These are phyloP conservation scores for Cladosporium sp. DNA, from an alignment of 2,329 filamentous ascomycete genomes.

Conservation along the genomic window DNA sequence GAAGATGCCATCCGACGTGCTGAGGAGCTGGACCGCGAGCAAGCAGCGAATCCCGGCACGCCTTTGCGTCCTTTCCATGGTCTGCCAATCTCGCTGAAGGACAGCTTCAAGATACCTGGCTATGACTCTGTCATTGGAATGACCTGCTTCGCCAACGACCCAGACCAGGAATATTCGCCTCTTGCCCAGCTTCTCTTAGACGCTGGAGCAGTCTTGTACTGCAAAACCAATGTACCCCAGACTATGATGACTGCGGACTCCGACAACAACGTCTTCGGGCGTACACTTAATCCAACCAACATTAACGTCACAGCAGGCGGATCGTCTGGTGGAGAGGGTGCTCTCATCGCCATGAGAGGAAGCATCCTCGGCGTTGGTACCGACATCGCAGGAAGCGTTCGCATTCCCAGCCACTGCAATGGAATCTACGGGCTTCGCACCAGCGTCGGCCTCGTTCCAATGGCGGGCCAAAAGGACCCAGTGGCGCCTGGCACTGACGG, in stretches of 20 bases:
- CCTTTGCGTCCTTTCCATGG: slow-evolving; percentile 42
- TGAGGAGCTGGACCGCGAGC: slow-evolving; percentile 32
- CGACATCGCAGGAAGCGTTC: slow-evolving; percentile 48
- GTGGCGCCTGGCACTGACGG: slow-evolving; percentile 41
- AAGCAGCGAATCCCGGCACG: slow-evolving; percentile 29
- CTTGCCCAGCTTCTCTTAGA: slow-evolving; percentile 40
- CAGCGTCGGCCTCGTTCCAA: slow-evolving; percentile 43
- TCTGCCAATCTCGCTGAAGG: slow-evolving; percentile 34
- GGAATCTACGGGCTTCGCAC: slow-evolving; percentile 44
- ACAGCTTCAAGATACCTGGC: not conserved
- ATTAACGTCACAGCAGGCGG: slow-evolving; percentile 45
- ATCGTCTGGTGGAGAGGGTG: slow-evolving; percentile 48
- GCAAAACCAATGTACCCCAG: slow-evolving; percentile 51
- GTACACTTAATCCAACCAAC: slow-evolving; percentile 45
- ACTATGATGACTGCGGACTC: slow-evolving; percentile 48
- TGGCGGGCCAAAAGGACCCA: slow-evolving; percentile 44
- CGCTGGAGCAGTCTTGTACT: slow-evolving; percentile 45
- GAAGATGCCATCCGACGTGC: slow-evolving; percentile 32
- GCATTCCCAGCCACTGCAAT: slow-evolving; percentile 47
- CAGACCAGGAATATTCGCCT: slow-evolving; percentile 38
- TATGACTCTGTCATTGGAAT: not conserved
- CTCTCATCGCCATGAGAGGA: slow-evolving; percentile 44
- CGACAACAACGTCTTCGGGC: slow-evolving; percentile 47
- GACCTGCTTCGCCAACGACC: slow-evolving; percentile 36
- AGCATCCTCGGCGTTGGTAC: slow-evolving; percentile 48